Evolutionary conservation across 768 basidiomycete genomes (phyloP).

Genomic region (Dendrothele bispora): DNA sequence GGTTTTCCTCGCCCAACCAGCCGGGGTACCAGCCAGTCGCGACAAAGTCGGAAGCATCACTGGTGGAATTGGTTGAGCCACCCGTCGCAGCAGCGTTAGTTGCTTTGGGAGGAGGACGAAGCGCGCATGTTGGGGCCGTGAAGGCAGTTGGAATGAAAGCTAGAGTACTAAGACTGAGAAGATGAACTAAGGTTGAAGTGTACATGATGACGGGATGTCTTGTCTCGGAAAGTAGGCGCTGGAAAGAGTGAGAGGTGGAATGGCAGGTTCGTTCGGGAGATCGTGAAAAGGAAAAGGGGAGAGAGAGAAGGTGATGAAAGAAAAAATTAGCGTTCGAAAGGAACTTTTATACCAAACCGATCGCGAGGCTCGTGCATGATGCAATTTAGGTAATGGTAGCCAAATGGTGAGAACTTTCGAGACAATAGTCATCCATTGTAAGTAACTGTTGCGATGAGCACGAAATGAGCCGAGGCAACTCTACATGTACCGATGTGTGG

Average conservation of each 20-base stretch:
- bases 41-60: conserved; percentile 31
- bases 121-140: conserved; percentile 30
- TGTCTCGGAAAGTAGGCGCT: not conserved
- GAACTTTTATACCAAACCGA: not conserved
- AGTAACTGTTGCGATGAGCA: no score
- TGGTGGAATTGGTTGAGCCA: conserved; percentile 2
- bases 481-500: no score
- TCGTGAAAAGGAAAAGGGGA: not conserved
- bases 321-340: not conserved
- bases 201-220: not conserved
- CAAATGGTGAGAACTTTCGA: no score
- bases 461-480: no score
- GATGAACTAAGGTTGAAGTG: not conserved
- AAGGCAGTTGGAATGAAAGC: conserved; percentile 22
- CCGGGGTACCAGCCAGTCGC: conserved; percentile 57
- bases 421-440: no score
- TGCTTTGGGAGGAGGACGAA: conserved; percentile 27
- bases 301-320: not conserved
- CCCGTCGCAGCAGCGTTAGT: not conserved
- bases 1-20: conserved; percentile 43
- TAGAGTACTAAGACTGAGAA: conserved; percentile 6
- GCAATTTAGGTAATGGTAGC: no score
- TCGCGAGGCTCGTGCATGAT: no score
- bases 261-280: no score
- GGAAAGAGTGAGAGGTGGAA: not conserved